Evolutionary conservation across 2,329 filamentous ascomycete genomes (phyloP).

Genomic region (Phyllosticta capitalensis): DNA sequence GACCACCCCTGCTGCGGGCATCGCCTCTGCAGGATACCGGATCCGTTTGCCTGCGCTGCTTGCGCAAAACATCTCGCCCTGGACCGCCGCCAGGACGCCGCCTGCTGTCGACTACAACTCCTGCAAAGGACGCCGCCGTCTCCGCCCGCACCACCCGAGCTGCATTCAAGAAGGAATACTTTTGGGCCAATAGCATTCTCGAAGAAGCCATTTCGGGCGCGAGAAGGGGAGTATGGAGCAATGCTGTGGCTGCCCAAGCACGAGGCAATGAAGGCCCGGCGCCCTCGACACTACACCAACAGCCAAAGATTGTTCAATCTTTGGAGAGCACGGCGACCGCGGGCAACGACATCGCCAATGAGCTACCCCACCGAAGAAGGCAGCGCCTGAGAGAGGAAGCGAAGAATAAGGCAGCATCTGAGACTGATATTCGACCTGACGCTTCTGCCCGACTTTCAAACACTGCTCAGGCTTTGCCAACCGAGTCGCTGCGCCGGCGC

Average conservation of each 20-base stretch:
- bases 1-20: slow-evolving; percentile 23
- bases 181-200: slow-evolving; percentile 27
- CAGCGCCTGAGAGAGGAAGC: slow-evolving; percentile 22
- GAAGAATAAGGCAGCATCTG: slow-evolving; percentile 12
- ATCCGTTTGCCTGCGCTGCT: slow-evolving; percentile 26
- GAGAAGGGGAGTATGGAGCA: slow-evolving; percentile 23
- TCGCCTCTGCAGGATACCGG: slow-evolving; percentile 21
- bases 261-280: slow-evolving; percentile 10
- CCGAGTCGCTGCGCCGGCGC: slow-evolving; percentile 51
- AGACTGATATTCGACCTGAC: slow-evolving; percentile 42
- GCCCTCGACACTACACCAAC: slow-evolving; percentile 3
- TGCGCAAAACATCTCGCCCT: slow-evolving; percentile 20
- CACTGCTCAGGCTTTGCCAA: slow-evolving; percentile 47
- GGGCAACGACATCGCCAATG: slow-evolving; percentile 12
- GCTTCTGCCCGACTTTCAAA: slow-evolving; percentile 52
- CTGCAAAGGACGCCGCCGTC: slow-evolving; percentile 21
- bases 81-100: slow-evolving; percentile 17
- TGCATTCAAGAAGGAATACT: slow-evolving; percentile 29
- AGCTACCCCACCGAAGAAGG: slow-evolving; percentile 27
- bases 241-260: slow-evolving; percentile 14
- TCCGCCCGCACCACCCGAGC: slow-evolving; percentile 21
- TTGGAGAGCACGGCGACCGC: slow-evolving; percentile 13
- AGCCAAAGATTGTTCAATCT: slow-evolving; percentile 11
- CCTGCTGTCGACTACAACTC: slow-evolving; percentile 20
- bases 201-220: slow-evolving; percentile 23